Percentiles rank a stretch among this genome's conserved stretches.
Evolutionary conservation across 2,329 filamentous ascomycete genomes (phyloP).

Genomic region (Paecilomyces sp.): DNA sequence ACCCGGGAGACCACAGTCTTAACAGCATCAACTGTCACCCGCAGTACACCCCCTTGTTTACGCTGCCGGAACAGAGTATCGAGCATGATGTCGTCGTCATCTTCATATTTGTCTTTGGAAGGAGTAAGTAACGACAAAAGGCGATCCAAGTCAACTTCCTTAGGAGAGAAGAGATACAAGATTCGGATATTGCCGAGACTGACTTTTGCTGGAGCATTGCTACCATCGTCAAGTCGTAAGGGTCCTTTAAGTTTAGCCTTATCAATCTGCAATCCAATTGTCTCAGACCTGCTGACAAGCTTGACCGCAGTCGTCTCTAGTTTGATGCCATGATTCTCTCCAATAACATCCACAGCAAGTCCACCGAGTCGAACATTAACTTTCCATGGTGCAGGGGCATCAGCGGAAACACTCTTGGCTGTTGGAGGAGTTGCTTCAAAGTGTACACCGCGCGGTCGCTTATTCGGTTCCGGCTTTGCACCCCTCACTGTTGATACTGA

Average conservation of each 20-base stretch:
- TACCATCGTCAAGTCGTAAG: conserved; percentile 43
- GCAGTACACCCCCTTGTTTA: conserved; percentile 75
- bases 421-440: conserved; percentile 45
- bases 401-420: conserved; percentile 11
- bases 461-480: conserved; percentile 21
- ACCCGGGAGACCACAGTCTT: conserved; percentile 57
- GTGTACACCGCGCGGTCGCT: conserved; percentile 45
- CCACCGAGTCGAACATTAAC: conserved; percentile 71
- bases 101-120: conserved; percentile 81
- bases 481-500: conserved; percentile 55
- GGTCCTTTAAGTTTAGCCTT: conserved; percentile 71
- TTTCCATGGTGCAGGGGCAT: conserved; percentile 44
- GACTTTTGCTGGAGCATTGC: conserved; percentile 51
- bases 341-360: conserved; percentile 66
- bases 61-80: conserved; percentile 84
- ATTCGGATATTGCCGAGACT: conserved; percentile 61
- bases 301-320: conserved; percentile 78
- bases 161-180: conserved; percentile 66
- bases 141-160: conserved; percentile 71
- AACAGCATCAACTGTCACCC: conserved; percentile 59
- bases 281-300: conserved; percentile 65
- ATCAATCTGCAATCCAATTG: conserved; percentile 65
- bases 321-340: conserved; percentile 66
- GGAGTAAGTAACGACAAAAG: conserved; percentile 83
- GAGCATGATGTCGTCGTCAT: conserved; percentile 88